These are phyloP conservation scores for Crataegus laevigata DNA, from an alignment of 306 rosid genomes.

Conservation along the genomic window DNA sequence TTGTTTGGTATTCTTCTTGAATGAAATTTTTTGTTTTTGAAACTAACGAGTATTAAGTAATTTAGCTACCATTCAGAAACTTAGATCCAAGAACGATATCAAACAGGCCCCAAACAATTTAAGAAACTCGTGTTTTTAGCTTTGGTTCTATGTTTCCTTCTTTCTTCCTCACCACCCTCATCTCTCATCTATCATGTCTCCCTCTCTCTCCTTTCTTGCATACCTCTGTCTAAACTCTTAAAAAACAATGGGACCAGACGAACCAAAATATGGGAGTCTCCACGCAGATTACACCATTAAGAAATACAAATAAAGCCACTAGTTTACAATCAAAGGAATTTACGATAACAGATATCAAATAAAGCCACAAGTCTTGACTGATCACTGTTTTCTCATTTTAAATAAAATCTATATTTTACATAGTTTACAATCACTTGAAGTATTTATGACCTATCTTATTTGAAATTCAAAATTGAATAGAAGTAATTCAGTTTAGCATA, in stretches of 20 bases:
- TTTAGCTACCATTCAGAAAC: too few species aligned
- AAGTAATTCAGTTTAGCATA: not conserved
- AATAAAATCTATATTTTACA: not conserved
- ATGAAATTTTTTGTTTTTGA: too few species aligned
- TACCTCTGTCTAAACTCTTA: not conserved
- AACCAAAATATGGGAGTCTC: not conserved
- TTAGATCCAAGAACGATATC: too few species aligned
- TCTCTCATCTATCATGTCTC: not conserved
- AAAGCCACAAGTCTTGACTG: not conserved
- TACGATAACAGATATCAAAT: not conserved
- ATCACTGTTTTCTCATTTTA: not conserved
- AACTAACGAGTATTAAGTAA: too few species aligned
- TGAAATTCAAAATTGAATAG: not conserved
- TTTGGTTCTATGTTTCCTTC: not conserved
- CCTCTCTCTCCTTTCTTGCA: not conserved
- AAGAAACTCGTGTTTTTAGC: not conserved
- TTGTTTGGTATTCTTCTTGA: too few species aligned
- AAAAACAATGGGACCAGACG: not conserved
- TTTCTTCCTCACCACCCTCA: not conserved
- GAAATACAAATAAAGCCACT: not conserved
- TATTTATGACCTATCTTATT: not conserved
- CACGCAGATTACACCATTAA: not conserved
- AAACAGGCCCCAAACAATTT: not conserved
- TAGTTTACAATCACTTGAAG: not conserved
- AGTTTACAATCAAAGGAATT: not conserved